Base-by-base conservation (phyloP, 2,329 filamentous ascomycete species). In the Cladosporium oxysporum region DNA sequence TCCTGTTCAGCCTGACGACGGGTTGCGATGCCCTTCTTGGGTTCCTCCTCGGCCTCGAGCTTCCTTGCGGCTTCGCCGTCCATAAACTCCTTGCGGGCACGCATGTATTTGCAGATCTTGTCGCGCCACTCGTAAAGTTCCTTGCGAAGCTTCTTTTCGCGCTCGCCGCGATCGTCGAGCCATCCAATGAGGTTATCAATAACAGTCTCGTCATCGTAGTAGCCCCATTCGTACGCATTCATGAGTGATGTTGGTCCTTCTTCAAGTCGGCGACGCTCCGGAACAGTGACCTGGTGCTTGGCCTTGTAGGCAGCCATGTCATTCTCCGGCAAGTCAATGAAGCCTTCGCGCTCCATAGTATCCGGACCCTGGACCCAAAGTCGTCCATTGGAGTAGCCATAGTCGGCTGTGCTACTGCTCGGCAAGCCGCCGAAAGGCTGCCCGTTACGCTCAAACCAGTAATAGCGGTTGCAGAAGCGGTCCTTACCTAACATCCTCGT, bases 381-480 rank as follows among this genome's bases (percentile, higher is more conserved):
- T 66, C 94, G 91, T 10, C 92, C 95, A 76, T 98, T 99, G 49
- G 94, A 93, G 75, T 98, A 99, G 10, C 87, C 89, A 26, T 94
- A 93, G 55, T 88, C 84, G 0, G 92, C 91, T 1, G 94, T 98
- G 18, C 93, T 97, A 77, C 92, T 96, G 69, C 86, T 87, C 0
- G 93, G 93, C 64, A 97, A 84, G 5, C 95, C 95, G 35, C 86
- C 92, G 74, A 94, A 97, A 0, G 95, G 95, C 93, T 98, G 98
- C 28, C 93, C 95, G 74, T 98, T 99, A 69, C 94, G 90, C 79
- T 99, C 95, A 77, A 98, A 97, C 94, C 95, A 99, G 83, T 96
- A 98, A 79, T 98, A 99, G 63, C 94, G 88, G 79, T 99, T 98
- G 88, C 94, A 97, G 83, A 97, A 99, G 53, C 95, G 88, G 79